Conservation (phyloP, 1,284 basidiomycete species). For the Athelia psychrophila region DNA sequence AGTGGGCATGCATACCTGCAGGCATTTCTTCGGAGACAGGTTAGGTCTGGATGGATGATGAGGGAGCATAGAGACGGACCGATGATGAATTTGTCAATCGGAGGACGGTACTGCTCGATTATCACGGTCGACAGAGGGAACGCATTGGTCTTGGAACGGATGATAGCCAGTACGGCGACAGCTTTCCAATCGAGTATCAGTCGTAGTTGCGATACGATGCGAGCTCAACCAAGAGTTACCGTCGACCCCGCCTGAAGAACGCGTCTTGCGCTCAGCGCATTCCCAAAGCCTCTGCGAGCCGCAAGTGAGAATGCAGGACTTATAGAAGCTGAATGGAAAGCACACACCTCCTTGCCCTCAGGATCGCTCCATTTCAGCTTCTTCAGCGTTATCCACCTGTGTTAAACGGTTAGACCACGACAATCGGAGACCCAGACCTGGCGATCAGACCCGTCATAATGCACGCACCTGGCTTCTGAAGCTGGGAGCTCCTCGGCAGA, state of each 20-base stretch:
- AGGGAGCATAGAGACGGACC: conserved; percentile 39
- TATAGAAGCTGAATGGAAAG: not conserved
- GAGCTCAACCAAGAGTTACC: conserved; percentile 39
- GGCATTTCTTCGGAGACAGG: conserved; percentile 62
- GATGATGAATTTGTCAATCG: conserved; percentile 70
- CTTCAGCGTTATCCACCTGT: conserved; percentile 73
- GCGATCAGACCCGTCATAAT: not conserved
- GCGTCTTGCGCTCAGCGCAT: conserved; percentile 77
- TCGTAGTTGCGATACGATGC: conserved; percentile 1
- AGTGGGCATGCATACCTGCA: conserved; percentile 47
- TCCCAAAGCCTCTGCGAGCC: conserved; percentile 76
- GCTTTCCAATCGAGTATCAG: conserved; percentile 37
- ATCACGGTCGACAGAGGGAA: conserved; percentile 77
- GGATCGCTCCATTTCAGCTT: conserved; percentile 75
- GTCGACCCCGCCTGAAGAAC: conserved; percentile 74
- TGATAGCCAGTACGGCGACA: conserved; percentile 80
- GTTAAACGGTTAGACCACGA: conserved; percentile 1
- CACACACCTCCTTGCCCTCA: conserved; percentile 64
- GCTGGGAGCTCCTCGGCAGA: conserved; percentile 48
- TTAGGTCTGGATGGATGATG: conserved; percentile 2
- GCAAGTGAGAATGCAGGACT: not conserved
- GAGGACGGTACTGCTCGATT: conserved; percentile 87
- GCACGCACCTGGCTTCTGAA: conserved; percentile 57
- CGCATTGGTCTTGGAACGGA: conserved; percentile 67
- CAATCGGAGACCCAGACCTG: not conserved